Evolutionary conservation across 2,329 filamentous ascomycete species (phyloP).

Genomic region (Diaporthe sp.): DNA sequence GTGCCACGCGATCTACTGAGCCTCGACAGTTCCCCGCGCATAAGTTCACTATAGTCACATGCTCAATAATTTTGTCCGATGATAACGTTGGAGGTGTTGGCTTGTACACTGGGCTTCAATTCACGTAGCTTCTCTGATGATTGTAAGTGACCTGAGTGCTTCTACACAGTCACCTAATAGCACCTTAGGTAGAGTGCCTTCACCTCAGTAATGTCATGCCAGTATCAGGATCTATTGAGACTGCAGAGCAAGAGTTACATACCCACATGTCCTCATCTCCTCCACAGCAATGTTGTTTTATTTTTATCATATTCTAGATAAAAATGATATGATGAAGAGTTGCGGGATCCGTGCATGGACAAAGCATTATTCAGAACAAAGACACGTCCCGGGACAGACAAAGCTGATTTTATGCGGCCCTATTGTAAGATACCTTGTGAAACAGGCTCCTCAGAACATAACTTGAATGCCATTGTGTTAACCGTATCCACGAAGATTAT

Average conservation of each 20-base stretch:
- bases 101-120: too few species aligned
- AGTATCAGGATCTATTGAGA: not conserved
- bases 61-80: too few species aligned
- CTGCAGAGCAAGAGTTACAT: not conserved
- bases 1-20: too few species aligned
- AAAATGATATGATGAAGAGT: not conserved
- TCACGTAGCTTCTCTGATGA: too few species aligned
- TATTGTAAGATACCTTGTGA: not conserved
- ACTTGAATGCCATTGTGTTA: not conserved
- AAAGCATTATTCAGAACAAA: not conserved
- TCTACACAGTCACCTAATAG: not conserved
- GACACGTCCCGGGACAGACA: not conserved
- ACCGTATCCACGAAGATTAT: too few species aligned
- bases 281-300: not conserved
- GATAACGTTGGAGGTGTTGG: fast-evolving
- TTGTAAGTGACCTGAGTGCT: too few species aligned
- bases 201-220: not conserved
- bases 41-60: too few species aligned
- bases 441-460: not conserved
- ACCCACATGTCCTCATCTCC: not conserved
- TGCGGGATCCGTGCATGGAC: not conserved
- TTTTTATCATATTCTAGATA: not conserved
- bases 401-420: not conserved
- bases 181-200: not conserved
- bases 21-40: too few species aligned